Conservation (phyloP, 179 eudicot species). For the Corrigiola litoralis region DNA sequence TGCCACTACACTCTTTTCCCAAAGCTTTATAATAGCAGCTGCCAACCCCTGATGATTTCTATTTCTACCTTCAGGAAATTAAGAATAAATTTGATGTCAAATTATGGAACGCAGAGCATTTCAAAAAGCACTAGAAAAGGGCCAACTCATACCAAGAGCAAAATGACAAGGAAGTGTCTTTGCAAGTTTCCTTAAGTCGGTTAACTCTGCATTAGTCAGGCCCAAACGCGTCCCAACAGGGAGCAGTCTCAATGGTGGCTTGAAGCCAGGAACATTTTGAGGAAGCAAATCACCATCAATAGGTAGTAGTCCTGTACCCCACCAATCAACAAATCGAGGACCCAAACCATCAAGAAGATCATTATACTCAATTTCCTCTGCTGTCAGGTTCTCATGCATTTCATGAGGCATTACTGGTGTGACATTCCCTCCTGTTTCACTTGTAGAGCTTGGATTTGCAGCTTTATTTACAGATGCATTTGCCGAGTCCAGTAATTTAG, state of each 20-base stretch:
- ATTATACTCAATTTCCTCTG: conserved; percentile 73
- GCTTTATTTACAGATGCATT: conserved; percentile 39
- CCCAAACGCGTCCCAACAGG: conserved; percentile 85
- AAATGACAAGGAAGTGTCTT: conserved; percentile 97
- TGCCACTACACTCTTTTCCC: conserved; percentile 94
- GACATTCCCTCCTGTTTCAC: conserved; percentile 24
- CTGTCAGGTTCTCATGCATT: conserved; percentile 46
- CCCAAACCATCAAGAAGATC: conserved; percentile 76
- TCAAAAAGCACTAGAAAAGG: conserved; percentile 3
- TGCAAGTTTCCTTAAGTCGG: conserved; percentile 73
- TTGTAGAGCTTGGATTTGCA: conserved; percentile 17
- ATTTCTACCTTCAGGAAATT: conserved; percentile 67
- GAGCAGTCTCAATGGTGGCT: conserved; percentile 85
- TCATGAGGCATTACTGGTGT: conserved; percentile 18
- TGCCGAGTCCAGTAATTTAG: conserved; percentile 44
- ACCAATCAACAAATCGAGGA: conserved; percentile 97
- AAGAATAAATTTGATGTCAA: conserved; percentile 15
- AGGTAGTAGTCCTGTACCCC: conserved; percentile 96
- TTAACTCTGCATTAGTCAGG: conserved; percentile 80
- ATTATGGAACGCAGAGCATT: conserved; percentile 9
- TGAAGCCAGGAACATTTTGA: conserved; percentile 69
- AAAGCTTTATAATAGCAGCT: conserved; percentile 76
- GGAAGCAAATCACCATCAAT: conserved; percentile 97
- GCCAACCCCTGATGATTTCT: conserved; percentile 98
- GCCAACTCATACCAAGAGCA: conserved; percentile 71